phyloP scores from a whole-genome alignment of 805 yeast species.

The Candida sakaeoensis region DNA sequence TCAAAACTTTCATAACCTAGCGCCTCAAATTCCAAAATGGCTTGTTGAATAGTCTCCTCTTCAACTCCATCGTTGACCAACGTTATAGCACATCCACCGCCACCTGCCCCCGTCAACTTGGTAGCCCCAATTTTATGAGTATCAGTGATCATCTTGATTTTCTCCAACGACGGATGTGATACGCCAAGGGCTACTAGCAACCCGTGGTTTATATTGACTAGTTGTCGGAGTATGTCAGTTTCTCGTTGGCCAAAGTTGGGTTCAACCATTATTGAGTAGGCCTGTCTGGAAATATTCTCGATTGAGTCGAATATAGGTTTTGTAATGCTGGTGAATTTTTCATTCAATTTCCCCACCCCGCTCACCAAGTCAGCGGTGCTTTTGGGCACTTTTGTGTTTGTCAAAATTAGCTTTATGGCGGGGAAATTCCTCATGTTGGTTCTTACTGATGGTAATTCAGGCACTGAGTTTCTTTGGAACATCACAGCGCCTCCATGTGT shows the following conservation, averaged over 20 bases:
- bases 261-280: conserved; percentile 58
- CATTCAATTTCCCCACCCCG: conserved; percentile 57
- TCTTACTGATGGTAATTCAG: conserved; percentile 55
- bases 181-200: conserved; percentile 82
- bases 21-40: conserved; percentile 30
- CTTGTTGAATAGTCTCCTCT: conserved; percentile 32
- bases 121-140: conserved; percentile 72
- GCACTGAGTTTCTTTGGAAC: conserved; percentile 63
- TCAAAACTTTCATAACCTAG: conserved; percentile 71
- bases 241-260: conserved; percentile 46
- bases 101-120: conserved; percentile 97
- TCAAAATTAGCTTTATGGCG: conserved; percentile 64
- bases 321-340: conserved; percentile 51
- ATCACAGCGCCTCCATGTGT: conserved; percentile 94
- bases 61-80: conserved; percentile 49
- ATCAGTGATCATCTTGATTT: conserved; percentile 64
- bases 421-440: conserved; percentile 73
- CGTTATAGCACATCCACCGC: conserved; percentile 98
- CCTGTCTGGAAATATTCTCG: conserved; percentile 69
- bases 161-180: conserved; percentile 87
- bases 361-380: conserved; percentile 82
- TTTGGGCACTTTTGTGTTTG: conserved; percentile 85
- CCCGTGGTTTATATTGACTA: conserved; percentile 84
- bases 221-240: conserved; percentile 43
- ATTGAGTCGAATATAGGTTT: conserved; percentile 68